These are phyloP conservation scores for Teunomyces panamensis DNA, from an alignment of 805 yeast species.

Conservation along the genomic window DNA sequence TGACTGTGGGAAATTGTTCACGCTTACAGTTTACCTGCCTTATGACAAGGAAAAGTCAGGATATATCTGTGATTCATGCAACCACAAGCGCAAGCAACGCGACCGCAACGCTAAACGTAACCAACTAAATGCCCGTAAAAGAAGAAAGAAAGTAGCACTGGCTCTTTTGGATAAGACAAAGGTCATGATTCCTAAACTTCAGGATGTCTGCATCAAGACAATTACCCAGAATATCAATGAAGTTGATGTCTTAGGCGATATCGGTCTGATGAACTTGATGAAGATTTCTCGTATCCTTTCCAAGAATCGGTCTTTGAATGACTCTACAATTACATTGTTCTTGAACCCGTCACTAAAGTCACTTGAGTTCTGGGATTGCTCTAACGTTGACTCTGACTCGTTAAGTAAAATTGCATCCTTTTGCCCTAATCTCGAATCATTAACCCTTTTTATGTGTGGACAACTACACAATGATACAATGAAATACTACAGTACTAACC, in stretches of 20 bases:
- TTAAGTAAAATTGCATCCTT: slow-evolving; percentile 68
- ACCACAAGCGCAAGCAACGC: slow-evolving; percentile 37
- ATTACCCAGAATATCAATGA: slow-evolving; percentile 66
- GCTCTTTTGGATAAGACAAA: slow-evolving; percentile 75
- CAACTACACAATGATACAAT: slow-evolving; percentile 78
- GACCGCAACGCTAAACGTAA: slow-evolving; percentile 47
- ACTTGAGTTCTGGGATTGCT: slow-evolving; percentile 90
- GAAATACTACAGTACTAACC: slow-evolving; percentile 56
- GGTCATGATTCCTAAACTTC: slow-evolving; percentile 64
- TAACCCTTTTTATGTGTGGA: slow-evolving; percentile 90
- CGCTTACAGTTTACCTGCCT: slow-evolving; percentile 65
- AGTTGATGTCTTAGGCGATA: slow-evolving; percentile 82
- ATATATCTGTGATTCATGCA: slow-evolving; percentile 63
- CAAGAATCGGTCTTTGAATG: slow-evolving; percentile 75
- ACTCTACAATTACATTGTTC: slow-evolving; percentile 70
- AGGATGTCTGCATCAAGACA: slow-evolving; percentile 72
- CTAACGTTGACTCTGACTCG: slow-evolving; percentile 65
- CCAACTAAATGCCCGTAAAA: slow-evolving; percentile 65
- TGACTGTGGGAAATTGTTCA: slow-evolving; percentile 58
- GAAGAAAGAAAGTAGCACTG: slow-evolving; percentile 76
- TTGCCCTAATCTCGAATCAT: slow-evolving; percentile 67
- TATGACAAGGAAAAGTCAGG: slow-evolving; percentile 52
- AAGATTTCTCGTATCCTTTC: slow-evolving; percentile 76
- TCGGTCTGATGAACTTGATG: slow-evolving; percentile 68
- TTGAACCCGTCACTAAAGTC: slow-evolving; percentile 54